Conservation (phyloP, 805 yeast genomes). For the Starmerella sp. region DNA sequence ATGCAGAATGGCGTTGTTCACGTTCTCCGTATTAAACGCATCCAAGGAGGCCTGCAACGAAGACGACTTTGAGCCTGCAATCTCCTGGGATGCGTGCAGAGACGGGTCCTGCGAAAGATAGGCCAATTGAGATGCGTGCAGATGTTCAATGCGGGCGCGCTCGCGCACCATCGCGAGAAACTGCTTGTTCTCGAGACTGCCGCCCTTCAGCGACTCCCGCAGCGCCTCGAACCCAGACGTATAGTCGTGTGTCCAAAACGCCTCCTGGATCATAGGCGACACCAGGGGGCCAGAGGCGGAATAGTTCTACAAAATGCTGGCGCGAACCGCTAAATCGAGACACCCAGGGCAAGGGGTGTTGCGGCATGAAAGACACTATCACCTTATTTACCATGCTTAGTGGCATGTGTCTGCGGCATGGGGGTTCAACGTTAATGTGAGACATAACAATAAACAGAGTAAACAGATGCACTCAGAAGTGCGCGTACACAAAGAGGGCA, state of each 20-base stretch:
- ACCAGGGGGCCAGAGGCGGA: neutral
- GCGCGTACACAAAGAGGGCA: too few relatives aligned
- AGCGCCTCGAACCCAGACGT: constrained; percentile 29
- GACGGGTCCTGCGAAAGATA: constrained; percentile 32
- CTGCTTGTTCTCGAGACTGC: constrained; percentile 58
- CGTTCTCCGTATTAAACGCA: constrained; percentile 42
- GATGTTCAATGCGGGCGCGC: constrained; percentile 55
- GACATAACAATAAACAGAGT: too few relatives aligned
- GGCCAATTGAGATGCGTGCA: constrained; percentile 47
- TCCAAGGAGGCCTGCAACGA: constrained; percentile 27
- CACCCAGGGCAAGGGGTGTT: neutral
- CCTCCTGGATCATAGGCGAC: constrained; percentile 20
- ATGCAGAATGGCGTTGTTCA: constrained; percentile 45
- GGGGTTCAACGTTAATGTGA: too few relatives aligned
- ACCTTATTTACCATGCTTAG: neutral
- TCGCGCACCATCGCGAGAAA: constrained; percentile 48
- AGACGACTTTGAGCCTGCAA: constrained; percentile 14
- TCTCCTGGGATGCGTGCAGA: constrained; percentile 14
- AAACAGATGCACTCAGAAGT: too few relatives aligned
- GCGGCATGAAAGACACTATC: neutral
- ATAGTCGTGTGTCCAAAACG: constrained; percentile 31
- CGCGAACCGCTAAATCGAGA: neutral
- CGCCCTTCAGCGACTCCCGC: constrained; percentile 33
- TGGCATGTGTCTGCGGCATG: neutral
- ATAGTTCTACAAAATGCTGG: neutral